Percentiles rank a stretch among this genome's conserved stretches.
phyloP scores from a whole-genome alignment of 2,329 filamentous ascomycete species.

The Pyrenophora teres region DNA sequence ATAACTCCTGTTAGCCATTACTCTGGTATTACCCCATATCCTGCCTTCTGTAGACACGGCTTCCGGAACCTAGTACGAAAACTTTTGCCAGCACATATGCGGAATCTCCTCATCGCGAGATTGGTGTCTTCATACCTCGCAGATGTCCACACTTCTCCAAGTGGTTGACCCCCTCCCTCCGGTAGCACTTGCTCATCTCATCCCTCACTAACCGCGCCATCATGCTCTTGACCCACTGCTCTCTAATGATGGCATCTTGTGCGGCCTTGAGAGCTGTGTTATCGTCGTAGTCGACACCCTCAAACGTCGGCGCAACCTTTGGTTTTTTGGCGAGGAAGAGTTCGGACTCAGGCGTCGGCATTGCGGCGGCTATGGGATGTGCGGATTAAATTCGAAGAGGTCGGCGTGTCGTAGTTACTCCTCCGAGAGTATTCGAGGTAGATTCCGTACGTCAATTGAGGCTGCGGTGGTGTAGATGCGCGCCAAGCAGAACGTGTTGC shows the following conservation, averaged over 20 bases:
- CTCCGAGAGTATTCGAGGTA: not conserved
- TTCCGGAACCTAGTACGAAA: too few relatives aligned
- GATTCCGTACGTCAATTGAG: constrained; percentile 20
- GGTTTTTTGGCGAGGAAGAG: constrained; percentile 85
- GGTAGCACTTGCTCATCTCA: constrained; percentile 85
- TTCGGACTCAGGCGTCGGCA: constrained; percentile 83
- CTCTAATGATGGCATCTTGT: constrained; percentile 79
- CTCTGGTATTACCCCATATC: not conserved
- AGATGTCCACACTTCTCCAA: constrained; percentile 83
- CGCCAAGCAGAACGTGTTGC: constrained; percentile 9
- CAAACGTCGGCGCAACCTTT: constrained; percentile 78
- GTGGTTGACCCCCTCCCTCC: constrained; percentile 82
- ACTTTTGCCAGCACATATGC: too few relatives aligned
- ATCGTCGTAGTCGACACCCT: constrained; percentile 85
- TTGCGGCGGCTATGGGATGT: constrained; percentile 47
- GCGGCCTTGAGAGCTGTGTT: constrained; percentile 79
- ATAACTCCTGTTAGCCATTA: constrained; percentile 27
- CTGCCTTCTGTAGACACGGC: too few relatives aligned
- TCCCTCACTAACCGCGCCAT: constrained; percentile 82
- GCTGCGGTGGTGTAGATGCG: constrained; percentile 11
- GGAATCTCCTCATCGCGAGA: too few relatives aligned
- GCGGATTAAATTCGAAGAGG: not conserved
- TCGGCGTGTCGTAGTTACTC: not conserved
- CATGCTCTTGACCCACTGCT: constrained; percentile 90
- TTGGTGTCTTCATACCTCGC: constrained; percentile 62